Evolutionary conservation across 164 flowering plant species (phyloP).

Genomic region (Brasenia schreberi): DNA sequence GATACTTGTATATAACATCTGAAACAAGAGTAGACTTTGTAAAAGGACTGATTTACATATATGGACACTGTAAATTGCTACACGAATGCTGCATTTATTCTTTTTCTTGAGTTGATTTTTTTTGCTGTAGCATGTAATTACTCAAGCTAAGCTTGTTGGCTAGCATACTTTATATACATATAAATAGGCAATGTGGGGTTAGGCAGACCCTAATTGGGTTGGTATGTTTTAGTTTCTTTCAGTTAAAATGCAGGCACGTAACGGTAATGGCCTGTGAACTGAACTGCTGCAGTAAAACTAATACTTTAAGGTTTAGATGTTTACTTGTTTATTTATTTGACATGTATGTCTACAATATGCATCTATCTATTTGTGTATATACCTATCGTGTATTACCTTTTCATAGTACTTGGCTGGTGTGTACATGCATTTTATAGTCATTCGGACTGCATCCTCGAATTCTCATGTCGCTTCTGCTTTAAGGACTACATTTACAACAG

Average conservation of each 20-base stretch:
- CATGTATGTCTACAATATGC: neutral
- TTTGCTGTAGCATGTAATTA: neutral
- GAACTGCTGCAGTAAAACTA: neutral
- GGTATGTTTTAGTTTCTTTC: too few species aligned
- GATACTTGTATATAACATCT: conserved; percentile 34
- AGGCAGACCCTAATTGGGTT: too few species aligned
- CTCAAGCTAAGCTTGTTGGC: neutral
- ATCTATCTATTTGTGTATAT: neutral
- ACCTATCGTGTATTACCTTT: conserved; percentile 24
- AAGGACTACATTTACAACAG: conserved; percentile 23
- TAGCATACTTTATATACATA: too few species aligned
- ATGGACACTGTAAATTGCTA: neutral
- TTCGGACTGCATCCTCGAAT: conserved; percentile 39
- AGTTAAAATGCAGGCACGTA: too few species aligned
- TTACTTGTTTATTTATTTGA: neutral
- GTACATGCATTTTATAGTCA: conserved; percentile 42
- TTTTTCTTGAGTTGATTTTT: neutral
- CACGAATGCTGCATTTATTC: neutral
- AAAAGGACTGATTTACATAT: neutral
- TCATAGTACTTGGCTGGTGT: conserved; percentile 50
- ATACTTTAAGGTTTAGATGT: neutral
- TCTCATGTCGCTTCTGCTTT: conserved; percentile 25
- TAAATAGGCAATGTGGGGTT: too few species aligned
- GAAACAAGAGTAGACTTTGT: neutral
- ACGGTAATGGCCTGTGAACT: neutral